Evolutionary conservation across 2,329 filamentous ascomycete species (phyloP).

Genomic region (Tolypocladium nubicola): DNA sequence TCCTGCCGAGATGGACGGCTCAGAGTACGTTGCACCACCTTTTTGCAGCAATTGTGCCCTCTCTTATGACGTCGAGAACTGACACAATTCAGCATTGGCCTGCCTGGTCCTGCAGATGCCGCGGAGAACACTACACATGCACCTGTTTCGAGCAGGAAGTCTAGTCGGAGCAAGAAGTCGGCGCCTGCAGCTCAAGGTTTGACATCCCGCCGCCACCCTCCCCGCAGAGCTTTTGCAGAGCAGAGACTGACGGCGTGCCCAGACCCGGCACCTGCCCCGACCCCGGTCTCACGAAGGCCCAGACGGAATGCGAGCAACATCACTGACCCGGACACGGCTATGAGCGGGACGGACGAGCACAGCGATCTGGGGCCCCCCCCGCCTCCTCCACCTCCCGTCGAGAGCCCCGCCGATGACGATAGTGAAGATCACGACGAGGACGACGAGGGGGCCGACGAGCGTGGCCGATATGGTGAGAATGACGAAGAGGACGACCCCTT

Average conservation of each 20-base stretch:
- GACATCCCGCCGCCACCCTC: neutral
- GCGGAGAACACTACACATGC: constrained; percentile 46
- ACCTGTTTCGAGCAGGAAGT: constrained; percentile 60
- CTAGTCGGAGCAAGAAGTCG: constrained; percentile 59
- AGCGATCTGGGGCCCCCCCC: constrained; percentile 29
- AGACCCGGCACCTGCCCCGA: constrained; percentile 23
- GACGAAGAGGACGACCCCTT: constrained; percentile 55
- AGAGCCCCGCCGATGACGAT: constrained; percentile 26
- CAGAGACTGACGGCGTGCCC: constrained; percentile 5
- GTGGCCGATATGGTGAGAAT: constrained; percentile 47
- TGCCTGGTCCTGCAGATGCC: constrained; percentile 49
- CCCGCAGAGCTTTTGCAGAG: neutral
- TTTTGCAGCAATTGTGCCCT: neutral
- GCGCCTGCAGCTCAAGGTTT: constrained; percentile 33
- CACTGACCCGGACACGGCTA: constrained; percentile 53
- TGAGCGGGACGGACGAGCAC: constrained; percentile 58
- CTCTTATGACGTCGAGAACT: constrained; percentile 1
- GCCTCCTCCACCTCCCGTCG: constrained; percentile 25
- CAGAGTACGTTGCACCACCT: constrained; percentile 40
- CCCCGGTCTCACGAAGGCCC: constrained; percentile 33
- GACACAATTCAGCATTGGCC: constrained; percentile 10
- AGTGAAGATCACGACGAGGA: constrained; percentile 21
- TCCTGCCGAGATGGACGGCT: constrained; percentile 59
- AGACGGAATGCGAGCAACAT: constrained; percentile 43
- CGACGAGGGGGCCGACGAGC: constrained; percentile 28